phyloP scores from a whole-genome alignment of 495 filamentous ascomycete genomes.

The Amphirosellinia nigrospora region DNA sequence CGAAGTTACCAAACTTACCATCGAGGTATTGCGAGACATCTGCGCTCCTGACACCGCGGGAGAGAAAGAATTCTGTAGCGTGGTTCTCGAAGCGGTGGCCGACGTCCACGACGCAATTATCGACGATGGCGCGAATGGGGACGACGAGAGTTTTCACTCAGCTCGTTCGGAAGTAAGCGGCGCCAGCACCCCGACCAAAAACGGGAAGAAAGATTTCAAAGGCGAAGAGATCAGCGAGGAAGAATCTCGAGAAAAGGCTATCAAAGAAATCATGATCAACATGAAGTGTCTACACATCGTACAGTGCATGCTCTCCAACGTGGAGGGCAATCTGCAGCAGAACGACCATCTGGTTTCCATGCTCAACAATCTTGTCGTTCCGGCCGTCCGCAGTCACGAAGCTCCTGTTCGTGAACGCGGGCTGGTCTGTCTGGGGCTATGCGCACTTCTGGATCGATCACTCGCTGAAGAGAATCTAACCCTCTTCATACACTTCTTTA shows the following conservation, averaged over 20 bases:
- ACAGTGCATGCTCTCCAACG: constrained; percentile 94
- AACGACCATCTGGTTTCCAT: constrained; percentile 90
- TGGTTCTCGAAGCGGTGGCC: constrained; percentile 90
- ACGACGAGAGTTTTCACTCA: constrained; percentile 90
- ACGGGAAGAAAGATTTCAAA: constrained; percentile 52
- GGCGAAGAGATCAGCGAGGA: constrained; percentile 67
- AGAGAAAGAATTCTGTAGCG: constrained; percentile 90
- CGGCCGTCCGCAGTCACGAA: constrained; percentile 91
- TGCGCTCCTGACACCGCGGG: constrained; percentile 78
- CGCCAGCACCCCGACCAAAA: constrained; percentile 61
- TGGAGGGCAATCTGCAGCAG: constrained; percentile 80
- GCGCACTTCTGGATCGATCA: constrained; percentile 86
- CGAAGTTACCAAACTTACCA: constrained; percentile 85
- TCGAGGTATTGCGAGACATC: constrained; percentile 80
- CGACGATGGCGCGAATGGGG: constrained; percentile 59
- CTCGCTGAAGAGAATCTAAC: constrained; percentile 92
- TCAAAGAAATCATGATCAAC: constrained; percentile 92
- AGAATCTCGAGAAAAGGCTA: constrained; percentile 78
- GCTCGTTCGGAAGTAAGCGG: constrained; percentile 82
- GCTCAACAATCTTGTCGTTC: constrained; percentile 95
- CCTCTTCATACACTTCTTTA: constrained; percentile 95
- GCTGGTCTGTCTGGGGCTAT: constrained; percentile 85
- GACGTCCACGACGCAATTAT: constrained; percentile 93
- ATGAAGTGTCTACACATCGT: constrained; percentile 98
- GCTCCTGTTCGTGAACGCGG: constrained; percentile 91